A percentile compares a stretch with the other conserved stretches of the same genome.
Evolutionary conservation across 495 filamentous ascomycete genomes (phyloP).

Genomic region (Chaetomidium leptoderma): DNA sequence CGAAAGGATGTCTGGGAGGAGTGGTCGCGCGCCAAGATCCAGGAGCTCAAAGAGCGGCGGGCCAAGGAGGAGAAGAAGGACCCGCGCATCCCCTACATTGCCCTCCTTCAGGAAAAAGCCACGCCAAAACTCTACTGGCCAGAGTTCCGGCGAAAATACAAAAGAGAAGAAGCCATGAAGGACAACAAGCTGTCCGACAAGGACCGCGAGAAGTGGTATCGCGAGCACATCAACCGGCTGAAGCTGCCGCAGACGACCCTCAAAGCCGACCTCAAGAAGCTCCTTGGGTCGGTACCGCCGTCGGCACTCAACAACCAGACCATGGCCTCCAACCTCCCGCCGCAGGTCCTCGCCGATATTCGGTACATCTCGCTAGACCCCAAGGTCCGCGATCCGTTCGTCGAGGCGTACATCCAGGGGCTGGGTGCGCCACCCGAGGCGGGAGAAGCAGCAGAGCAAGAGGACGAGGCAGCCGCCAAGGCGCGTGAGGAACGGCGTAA

Average conservation of each 20-base stretch:
- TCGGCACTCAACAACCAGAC: constrained; percentile 63
- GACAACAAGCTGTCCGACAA: constrained; percentile 72
- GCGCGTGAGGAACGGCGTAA: constrained; percentile 60
- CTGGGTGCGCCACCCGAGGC: constrained; percentile 61
- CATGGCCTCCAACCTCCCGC: constrained; percentile 59
- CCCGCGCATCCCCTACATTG: constrained; percentile 77
- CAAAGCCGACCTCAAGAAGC: constrained; percentile 72
- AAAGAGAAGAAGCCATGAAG: constrained; percentile 75
- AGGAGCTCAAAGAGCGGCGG: constrained; percentile 63
- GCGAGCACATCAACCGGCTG: constrained; percentile 74
- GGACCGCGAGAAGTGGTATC: constrained; percentile 85
- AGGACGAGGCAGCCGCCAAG: constrained; percentile 57
- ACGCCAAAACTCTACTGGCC: constrained; percentile 93
- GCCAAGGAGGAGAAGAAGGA: constrained; percentile 78
- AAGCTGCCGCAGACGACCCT: constrained; percentile 69
- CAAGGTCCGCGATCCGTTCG: constrained; percentile 63
- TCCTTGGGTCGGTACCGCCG: constrained; percentile 67
- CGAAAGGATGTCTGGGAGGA: constrained; percentile 76
- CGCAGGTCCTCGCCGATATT: constrained; percentile 65
- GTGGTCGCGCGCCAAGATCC: constrained; percentile 74
- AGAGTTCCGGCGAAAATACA: constrained; percentile 89
- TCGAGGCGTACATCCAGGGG: constrained; percentile 71
- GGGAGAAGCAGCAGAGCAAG: constrained; percentile 43
- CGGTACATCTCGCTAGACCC: constrained; percentile 76
- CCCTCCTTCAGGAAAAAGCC: constrained; percentile 73